Evolutionary conservation across 129 eudicot genomes (phyloP).

Genomic region (Helianthus annuus): DNA sequence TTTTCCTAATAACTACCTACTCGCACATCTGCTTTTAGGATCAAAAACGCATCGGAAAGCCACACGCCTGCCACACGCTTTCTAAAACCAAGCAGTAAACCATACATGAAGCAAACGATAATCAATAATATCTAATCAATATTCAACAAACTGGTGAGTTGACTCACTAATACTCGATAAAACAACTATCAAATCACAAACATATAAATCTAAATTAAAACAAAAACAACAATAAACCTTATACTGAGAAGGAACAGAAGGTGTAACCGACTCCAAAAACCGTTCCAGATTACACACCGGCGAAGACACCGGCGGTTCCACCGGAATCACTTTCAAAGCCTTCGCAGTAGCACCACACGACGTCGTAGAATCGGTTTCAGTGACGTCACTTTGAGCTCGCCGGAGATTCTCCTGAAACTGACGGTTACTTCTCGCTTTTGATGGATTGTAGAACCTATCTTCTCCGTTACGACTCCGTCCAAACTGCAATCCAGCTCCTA

Average conservation of each 20-base stretch:
- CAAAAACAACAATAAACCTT: conserved; percentile 49
- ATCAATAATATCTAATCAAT: too few relatives aligned
- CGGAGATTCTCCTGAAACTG: conserved; percentile 48
- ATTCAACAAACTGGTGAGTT: too few relatives aligned
- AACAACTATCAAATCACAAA: not conserved
- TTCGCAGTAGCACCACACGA: conserved; percentile 19
- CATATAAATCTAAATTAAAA: not conserved
- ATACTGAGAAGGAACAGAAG: conserved; percentile 72
- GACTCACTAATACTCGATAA: too few relatives aligned
- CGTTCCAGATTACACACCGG: conserved; percentile 73
- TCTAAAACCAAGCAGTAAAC: not conserved
- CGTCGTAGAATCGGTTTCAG: conserved; percentile 36
- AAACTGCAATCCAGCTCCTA: conserved; percentile 86
- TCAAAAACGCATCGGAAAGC: too few relatives aligned
- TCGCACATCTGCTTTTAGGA: too few relatives aligned
- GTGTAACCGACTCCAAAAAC: conserved; percentile 73
- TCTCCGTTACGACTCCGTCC: conserved; percentile 69
- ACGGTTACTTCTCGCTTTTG: conserved; percentile 59
- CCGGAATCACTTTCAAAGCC: conserved; percentile 28
- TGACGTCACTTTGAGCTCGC: conserved; percentile 63
- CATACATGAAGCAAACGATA: conserved; percentile 7
- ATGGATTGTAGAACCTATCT: conserved; percentile 77
- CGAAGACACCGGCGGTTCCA: conserved; percentile 35
- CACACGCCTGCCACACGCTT: too few relatives aligned
- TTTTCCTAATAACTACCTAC: too few relatives aligned